Percentiles rank a stretch among this genome's conserved stretches.
Conservation (phyloP, 2,329 filamentous ascomycete species). For the Alternaria burnsii region DNA sequence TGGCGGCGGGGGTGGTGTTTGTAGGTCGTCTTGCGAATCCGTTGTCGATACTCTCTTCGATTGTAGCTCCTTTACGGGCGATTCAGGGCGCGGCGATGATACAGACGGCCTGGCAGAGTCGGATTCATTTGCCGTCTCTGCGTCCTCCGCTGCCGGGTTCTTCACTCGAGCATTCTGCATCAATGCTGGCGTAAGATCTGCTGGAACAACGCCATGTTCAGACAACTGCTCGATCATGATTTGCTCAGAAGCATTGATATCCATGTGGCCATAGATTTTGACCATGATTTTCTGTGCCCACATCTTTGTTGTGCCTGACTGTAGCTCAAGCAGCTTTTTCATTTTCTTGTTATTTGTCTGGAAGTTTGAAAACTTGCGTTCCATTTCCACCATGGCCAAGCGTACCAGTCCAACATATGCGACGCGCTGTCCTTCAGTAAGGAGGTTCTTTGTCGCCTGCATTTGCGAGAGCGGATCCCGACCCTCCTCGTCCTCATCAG, state of each 20-base stretch:
- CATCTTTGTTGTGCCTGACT: constrained; percentile 85
- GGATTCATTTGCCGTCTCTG: constrained; percentile 21
- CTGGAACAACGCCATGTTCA: constrained; percentile 86
- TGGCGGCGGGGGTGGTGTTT: constrained; percentile 63
- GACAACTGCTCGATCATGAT: constrained; percentile 98
- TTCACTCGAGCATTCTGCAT: constrained; percentile 93
- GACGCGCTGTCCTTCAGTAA: constrained; percentile 94
- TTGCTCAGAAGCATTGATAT: constrained; percentile 89
- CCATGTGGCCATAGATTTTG: constrained; percentile 93
- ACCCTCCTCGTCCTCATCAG: constrained; percentile 77
- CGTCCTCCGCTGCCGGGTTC: constrained; percentile 79
- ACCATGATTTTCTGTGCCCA: constrained; percentile 99
- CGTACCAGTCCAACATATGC: constrained; percentile 93
- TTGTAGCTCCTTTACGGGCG: constrained; percentile 29
- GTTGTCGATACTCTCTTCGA: constrained; percentile 44
- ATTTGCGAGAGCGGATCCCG: constrained; percentile 87
- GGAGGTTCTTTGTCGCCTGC: constrained; percentile 91
- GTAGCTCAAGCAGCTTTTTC: constrained; percentile 75
- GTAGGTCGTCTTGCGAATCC: constrained; percentile 42
- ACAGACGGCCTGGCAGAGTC: constrained; percentile 47
- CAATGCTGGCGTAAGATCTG: constrained; percentile 82
- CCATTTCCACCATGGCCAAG: constrained; percentile 80
- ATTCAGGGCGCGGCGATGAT: constrained; percentile 43
- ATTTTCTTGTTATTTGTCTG: constrained; percentile 69
- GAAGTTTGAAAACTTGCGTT: constrained; percentile 70